phyloP scores from a whole-genome alignment of 1,284 basidiomycete species.

The Moesziomyces antarcticus region DNA sequence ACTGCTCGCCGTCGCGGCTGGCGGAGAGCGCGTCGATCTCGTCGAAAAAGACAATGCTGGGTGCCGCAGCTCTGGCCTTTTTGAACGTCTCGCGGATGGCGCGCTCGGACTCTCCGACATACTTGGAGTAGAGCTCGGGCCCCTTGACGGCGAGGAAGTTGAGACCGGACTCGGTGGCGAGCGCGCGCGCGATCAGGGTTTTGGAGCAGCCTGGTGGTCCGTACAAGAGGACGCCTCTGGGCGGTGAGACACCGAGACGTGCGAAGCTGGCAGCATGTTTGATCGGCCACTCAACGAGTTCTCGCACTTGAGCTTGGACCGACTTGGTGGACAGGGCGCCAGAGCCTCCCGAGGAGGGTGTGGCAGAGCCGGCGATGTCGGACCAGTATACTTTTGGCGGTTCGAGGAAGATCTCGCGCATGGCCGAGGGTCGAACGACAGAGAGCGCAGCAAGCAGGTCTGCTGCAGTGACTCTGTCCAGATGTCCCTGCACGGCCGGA shows the following conservation, averaged over 20 bases:
- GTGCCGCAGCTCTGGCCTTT: conserved; percentile 91
- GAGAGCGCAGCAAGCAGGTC: conserved; percentile 82
- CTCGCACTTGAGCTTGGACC: conserved; percentile 57
- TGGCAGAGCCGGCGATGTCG: conserved; percentile 74
- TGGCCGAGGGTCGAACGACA: conserved; percentile 86
- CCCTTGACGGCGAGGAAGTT: conserved; percentile 99
- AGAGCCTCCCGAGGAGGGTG: conserved; percentile 25
- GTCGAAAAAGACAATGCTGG: conserved; percentile 96
- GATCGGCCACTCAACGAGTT: conserved; percentile 84
- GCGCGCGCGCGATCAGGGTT: conserved; percentile 91
- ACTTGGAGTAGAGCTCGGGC: conserved; percentile 96
- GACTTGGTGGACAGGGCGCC: conserved; percentile 43
- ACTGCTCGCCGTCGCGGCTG: conserved; percentile 75
- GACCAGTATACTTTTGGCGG: conserved; percentile 83
- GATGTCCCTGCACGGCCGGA: background rate
- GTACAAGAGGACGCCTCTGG: conserved; percentile 90
- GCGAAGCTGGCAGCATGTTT: conserved; percentile 85
- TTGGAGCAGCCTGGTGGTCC: conserved; percentile 98
- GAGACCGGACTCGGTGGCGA: conserved; percentile 92
- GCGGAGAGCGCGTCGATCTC: conserved; percentile 95
- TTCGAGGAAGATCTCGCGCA: conserved; percentile 92
- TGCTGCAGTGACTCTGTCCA: conserved; percentile 59
- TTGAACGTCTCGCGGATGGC: conserved; percentile 94
- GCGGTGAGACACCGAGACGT: conserved; percentile 86
- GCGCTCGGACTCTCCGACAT: conserved; percentile 94